Evolutionary conservation across 176 grass and related monocot species (phyloP), one percentile per base, ranked within the genome.

Genomic region (Ensete ventricosum): DNA sequence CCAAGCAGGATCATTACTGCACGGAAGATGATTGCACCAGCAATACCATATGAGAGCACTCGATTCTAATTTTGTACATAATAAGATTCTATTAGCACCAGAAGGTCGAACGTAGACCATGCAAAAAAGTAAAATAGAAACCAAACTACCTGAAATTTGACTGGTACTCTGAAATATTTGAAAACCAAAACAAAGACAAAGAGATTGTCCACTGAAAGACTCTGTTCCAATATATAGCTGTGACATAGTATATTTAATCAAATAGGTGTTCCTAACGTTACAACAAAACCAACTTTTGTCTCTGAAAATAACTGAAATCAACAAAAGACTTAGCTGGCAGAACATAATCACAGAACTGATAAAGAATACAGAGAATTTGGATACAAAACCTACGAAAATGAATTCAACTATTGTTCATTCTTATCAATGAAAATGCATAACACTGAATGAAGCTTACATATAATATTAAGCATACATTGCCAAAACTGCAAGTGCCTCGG

Each of bases 21-120:
- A 74, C 95, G 95, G 27, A 94, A 91, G 78, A 94, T 53, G 69
- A 99, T 82, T 50, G 90, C 95, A 79, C 95, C 90, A 81, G 80
- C 90, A 89, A 99, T 99, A 86, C 95, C 95, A 91, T 99, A 99
- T 67, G 88, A 88, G 78, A 99, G 95, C 54, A 99, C 88, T 79
- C 80, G 86, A 62, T 77, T 91, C 95, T 99, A 82, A 52, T 78
- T 14, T 81, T 67, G 23, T 43, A 73, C 24, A 22, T 72, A 83
- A 59, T 27, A 25, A 50, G 2, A 52, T 54, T 65, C 50, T 9
- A 17, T 78, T 65, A 75, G 53, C 21, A 79, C 1, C 4, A 8
- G 26, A 76, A 84, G 58, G 50, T n/a, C 16, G 84, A 14, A 80
- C 59, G 77, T 71, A 80, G 53, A 50, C 14, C 79, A 50, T 78